A percentile compares a stretch with the other conserved stretches of the same genome.
phyloP scores from a whole-genome alignment of 352 stramenopile species.

The Albugo laibachii region DNA sequence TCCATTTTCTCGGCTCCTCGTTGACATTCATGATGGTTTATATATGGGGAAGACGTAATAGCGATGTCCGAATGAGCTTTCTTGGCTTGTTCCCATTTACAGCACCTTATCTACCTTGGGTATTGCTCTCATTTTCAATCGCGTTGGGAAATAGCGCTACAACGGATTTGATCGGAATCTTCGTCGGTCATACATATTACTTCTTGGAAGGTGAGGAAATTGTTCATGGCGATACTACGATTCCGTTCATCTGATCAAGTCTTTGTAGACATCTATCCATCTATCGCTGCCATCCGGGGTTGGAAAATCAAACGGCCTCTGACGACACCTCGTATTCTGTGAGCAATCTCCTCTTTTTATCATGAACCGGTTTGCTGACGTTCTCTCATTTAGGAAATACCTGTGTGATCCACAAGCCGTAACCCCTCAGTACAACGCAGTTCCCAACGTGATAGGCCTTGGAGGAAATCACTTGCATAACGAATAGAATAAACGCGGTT shows the following conservation, averaged over 20 bases:
- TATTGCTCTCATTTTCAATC: constrained; percentile 93
- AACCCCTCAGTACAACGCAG: no score
- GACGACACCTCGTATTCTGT: constrained; percentile 82
- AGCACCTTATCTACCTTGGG: constrained; percentile 95
- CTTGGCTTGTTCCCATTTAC: constrained; percentile 96
- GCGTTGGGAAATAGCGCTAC: constrained; percentile 88
- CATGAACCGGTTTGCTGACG: no score
- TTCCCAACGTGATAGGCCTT: no score
- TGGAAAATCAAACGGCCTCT: constrained; percentile 86
- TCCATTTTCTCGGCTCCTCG: constrained; percentile 95
- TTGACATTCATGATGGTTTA: constrained; percentile 99
- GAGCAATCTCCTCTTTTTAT: constrained; percentile 8
- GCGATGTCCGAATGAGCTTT: constrained; percentile 95
- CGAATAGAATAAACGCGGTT: no score
- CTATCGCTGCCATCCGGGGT: constrained; percentile 87
- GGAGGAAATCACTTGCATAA: no score
- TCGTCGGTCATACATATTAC: constrained; percentile 98
- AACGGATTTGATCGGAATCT: constrained; percentile 98
- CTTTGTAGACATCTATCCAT: constrained; percentile 89
- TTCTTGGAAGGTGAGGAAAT: constrained; percentile 84
- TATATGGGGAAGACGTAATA: constrained; percentile 91
- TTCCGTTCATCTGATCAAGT: not conserved
- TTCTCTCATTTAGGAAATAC: no score
- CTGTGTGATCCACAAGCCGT: no score
- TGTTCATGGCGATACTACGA: not conserved